Evolutionary conservation across 495 filamentous ascomycete species (phyloP).

Genomic region (Viridothelium virens): DNA sequence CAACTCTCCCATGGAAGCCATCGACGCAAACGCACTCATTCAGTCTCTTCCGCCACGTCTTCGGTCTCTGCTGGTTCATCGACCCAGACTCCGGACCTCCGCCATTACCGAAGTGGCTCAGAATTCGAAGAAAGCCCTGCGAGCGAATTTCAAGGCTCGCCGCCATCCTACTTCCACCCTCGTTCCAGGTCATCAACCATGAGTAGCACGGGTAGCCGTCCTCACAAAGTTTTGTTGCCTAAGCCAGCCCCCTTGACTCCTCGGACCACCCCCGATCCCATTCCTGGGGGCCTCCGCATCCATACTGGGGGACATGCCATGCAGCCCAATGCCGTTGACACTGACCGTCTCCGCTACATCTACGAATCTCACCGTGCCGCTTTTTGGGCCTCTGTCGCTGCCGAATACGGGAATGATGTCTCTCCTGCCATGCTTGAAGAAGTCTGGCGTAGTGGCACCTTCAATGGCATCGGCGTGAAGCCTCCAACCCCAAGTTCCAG

Average conservation of each 20-base stretch:
- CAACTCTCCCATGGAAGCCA: slow-evolving; percentile 75
- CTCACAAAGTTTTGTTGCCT: slow-evolving; percentile 10
- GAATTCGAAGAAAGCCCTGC: slow-evolving; percentile 1
- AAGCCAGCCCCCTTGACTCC: slow-evolving; percentile 11
- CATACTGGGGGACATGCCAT: slow-evolving; percentile 39
- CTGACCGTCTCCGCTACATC: slow-evolving; percentile 56
- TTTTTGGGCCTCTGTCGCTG: slow-evolving; percentile 66
- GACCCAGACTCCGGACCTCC: slow-evolving; percentile 23
- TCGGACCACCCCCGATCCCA: slow-evolving; percentile 12
- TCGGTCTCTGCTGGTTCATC: slow-evolving; percentile 24
- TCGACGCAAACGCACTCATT: slow-evolving; percentile 59
- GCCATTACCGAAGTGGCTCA: slow-evolving; percentile 24
- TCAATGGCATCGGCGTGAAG: slow-evolving; percentile 17
- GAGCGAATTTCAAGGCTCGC: slow-evolving; percentile 5
- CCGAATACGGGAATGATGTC: slow-evolving; percentile 58
- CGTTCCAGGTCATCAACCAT: slow-evolving; percentile 1
- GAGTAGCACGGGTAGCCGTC: slow-evolving; percentile 8
- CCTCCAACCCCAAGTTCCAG: slow-evolving; percentile 26
- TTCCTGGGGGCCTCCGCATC: slow-evolving; percentile 38
- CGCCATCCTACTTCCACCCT: background rate
- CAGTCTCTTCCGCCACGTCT: slow-evolving; percentile 45
- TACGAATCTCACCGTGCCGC: slow-evolving; percentile 60
- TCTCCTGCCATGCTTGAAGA: slow-evolving; percentile 59
- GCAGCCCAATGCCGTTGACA: slow-evolving; percentile 47
- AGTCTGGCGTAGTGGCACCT: slow-evolving; percentile 46